Evolutionary conservation across 495 filamentous ascomycete genomes (phyloP).

Genomic region (Neurospora cerealis): DNA sequence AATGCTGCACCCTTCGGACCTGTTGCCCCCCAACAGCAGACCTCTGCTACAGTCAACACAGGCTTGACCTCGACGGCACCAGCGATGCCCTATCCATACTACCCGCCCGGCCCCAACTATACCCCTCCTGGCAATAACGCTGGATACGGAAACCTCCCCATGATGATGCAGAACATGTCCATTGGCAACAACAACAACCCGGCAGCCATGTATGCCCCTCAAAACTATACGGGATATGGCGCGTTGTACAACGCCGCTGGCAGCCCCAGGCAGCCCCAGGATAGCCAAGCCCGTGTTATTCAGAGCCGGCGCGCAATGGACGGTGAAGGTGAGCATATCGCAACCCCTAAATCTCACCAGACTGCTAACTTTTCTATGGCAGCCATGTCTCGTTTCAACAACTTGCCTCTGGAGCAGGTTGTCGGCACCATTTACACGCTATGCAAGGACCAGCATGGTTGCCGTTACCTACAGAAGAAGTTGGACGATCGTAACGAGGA

Average conservation of each 20-base stretch:
- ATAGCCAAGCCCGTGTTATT: conserved; percentile 62
- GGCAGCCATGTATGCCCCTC: conserved; percentile 32
- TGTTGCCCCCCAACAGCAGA: conserved; percentile 24
- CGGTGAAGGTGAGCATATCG: conserved; percentile 43
- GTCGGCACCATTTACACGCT: conserved; percentile 71
- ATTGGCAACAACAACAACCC: conserved; percentile 32
- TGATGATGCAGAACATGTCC: conserved; percentile 53
- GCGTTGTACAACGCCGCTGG: conserved; percentile 34
- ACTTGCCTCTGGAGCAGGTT: conserved; percentile 67
- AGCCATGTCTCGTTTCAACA: conserved; percentile 63
- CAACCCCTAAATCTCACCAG: neutral
- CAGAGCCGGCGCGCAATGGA: conserved; percentile 57
- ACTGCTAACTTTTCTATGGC: conserved; percentile 5
- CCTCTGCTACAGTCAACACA: conserved; percentile 21
- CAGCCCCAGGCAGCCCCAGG: conserved; percentile 29
- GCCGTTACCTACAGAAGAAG: conserved; percentile 90
- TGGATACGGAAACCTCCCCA: conserved; percentile 39
- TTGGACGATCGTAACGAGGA: conserved; percentile 81
- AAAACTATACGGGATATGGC: conserved; percentile 37
- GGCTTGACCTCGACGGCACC: conserved; percentile 25
- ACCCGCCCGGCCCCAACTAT: conserved; percentile 31
- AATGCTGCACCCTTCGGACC: conserved; percentile 64
- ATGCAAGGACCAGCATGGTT: conserved; percentile 97
- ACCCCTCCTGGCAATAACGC: conserved; percentile 12
- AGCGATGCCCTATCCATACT: conserved; percentile 27